Evolutionary conservation across 441 rosid genomes (phyloP), one percentile per base, ranked within the genome.

Genomic region (Populus hybrid): DNA sequence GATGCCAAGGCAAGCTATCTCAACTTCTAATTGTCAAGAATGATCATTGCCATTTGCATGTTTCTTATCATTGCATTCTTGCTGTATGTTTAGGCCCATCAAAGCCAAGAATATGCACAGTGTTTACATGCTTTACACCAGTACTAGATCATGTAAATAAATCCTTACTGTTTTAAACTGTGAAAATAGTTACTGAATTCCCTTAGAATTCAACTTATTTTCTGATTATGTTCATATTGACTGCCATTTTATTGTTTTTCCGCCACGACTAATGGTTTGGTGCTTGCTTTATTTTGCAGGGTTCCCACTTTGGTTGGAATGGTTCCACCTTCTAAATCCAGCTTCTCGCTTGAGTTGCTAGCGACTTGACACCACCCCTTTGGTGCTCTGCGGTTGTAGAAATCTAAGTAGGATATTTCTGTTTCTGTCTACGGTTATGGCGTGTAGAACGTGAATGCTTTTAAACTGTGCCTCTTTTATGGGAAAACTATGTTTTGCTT

Each of bases 51-150:
- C 64, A 74, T 80, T 68, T 67, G 67, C 82, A 36, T 24, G 73
- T 76, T 76, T 85, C 82, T 64, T 87, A 82, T 84, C 83, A 81
- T 82, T 86, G 84, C 85, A 86, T 86, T 85, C 76, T 82, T 75
- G 84, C 78, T 86, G 83, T 83, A 80, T 89, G 90, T 91, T 84
- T 93, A 95, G 99, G 98, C 94, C 84, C 89, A 95, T 81, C 95
- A 92, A 83, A 91, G 86, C 78, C 99, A 89, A 95, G 98, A 95
- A 83, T 83, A 89, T 92, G 95, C 94, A 86, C 99, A 92, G 90
- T 94, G 99, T 92, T 93, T 93, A 90, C 97, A 93, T 86, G 97
- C 98, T 88, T 87, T 93, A 87, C 97, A 93, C 88, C 99, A 94
- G 97, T 84, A 87, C 83, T 92, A 92, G 94, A 82, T 89, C 87